Percentiles rank a stretch among this genome's conserved stretches.
Conservation (phyloP, 139 green algal genomes). For the Picochlorum costavermella region DNA sequence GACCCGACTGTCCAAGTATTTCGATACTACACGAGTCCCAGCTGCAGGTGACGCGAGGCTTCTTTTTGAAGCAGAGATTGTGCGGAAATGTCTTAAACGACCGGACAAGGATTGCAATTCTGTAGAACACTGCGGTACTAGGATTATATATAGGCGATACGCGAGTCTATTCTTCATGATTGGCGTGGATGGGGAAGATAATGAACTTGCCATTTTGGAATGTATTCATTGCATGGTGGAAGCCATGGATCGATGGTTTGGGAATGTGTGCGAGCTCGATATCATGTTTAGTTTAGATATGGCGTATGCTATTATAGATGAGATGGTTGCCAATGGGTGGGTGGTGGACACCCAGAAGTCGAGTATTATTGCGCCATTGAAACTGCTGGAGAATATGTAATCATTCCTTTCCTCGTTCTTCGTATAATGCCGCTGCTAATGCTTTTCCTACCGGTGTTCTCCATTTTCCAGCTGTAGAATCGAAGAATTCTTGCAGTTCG, state of each 20-base stretch:
- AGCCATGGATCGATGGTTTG: constrained; percentile 75
- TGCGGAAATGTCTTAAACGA: constrained; percentile 87
- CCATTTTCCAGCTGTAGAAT: constrained; percentile 66
- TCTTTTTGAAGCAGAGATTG: constrained; percentile 84
- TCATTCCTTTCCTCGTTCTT: background rate
- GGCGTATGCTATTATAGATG: constrained; percentile 91
- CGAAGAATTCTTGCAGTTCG: constrained; percentile 80
- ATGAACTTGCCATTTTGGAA: constrained; percentile 93
- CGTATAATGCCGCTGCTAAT: constrained; percentile 42
- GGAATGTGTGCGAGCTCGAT: constrained; percentile 87
- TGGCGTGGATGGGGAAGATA: constrained; percentile 93
- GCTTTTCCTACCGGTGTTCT: constrained; percentile 52
- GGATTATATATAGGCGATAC: constrained; percentile 93
- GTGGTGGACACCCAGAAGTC: constrained; percentile 93
- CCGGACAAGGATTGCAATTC: constrained; percentile 96
- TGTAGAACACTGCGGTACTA: constrained; percentile 86
- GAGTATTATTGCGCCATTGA: constrained; percentile 75
- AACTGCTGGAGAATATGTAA: constrained; percentile 65
- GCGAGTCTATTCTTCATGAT: constrained; percentile 96
- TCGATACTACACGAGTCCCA: constrained; percentile 56
- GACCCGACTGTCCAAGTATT: constrained; percentile 95
- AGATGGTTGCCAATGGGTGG: constrained; percentile 85
- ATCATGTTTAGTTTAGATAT: constrained; percentile 97
- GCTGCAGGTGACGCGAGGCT: constrained; percentile 62
- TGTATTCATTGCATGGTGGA: constrained; percentile 91